These are phyloP conservation scores for Anisogramma anomala DNA, from an alignment of 2,329 filamentous ascomycete genomes.

Conservation along the genomic window DNA sequence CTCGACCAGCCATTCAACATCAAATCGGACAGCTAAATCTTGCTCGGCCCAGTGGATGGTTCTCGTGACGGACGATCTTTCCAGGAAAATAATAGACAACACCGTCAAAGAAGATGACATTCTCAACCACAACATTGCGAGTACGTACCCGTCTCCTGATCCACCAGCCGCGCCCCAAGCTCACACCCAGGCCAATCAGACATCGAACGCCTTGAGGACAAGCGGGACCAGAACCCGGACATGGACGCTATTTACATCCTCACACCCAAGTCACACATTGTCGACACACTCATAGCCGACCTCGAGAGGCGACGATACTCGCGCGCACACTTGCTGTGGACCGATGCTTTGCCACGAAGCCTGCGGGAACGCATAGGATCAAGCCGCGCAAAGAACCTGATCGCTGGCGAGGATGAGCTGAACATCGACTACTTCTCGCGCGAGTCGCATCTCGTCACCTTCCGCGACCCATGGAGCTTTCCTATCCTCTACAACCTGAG, in stretches of 20 bases:
- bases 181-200: constrained; percentile 39
- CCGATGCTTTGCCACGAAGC: constrained; percentile 55
- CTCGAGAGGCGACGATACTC: constrained; percentile 76
- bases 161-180: constrained; percentile 4
- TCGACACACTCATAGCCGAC: constrained; percentile 89
- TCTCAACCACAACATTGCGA: constrained; percentile 90
- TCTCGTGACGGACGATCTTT: constrained; percentile 73
- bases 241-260: constrained; percentile 95
- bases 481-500: constrained; percentile 81
- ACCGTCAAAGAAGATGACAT: constrained; percentile 92
- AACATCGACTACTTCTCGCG: constrained; percentile 83
- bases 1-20: not conserved
- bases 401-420: constrained; percentile 70
- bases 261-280: constrained; percentile 72
- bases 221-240: constrained; percentile 67
- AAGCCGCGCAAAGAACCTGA: constrained; percentile 36
- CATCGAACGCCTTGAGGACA: constrained; percentile 87
- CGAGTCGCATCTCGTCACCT: constrained; percentile 84
- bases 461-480: constrained; percentile 93
- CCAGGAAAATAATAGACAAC: constrained; percentile 79
- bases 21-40: not conserved
- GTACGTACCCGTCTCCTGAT: constrained; percentile 40
- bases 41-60: constrained; percentile 78
- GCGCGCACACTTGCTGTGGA: constrained; percentile 76
- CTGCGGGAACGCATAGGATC: constrained; percentile 65